phyloP scores from a whole-genome alignment of 2,329 filamentous ascomycete genomes.

The Arthrocladium fulminans region DNA sequence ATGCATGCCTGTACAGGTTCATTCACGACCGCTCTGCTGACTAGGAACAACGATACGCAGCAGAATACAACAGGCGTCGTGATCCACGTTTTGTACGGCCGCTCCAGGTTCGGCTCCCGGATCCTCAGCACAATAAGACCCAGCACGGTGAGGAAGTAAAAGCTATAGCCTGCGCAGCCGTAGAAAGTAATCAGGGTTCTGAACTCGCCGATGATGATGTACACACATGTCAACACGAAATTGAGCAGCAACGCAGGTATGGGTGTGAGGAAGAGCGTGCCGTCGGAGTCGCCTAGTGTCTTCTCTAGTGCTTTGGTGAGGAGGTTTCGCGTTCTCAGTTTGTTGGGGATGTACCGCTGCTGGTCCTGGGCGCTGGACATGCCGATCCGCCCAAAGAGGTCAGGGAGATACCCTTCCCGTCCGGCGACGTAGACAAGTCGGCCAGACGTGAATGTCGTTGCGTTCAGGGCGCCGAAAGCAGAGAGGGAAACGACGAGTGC shows the following conservation, averaged over 20 bases:
- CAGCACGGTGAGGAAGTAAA: constrained; percentile 92
- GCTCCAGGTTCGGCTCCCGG: constrained; percentile 73
- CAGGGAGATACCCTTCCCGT: constrained; percentile 87
- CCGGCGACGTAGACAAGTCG: constrained; percentile 88
- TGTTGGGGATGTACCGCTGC: constrained; percentile 25
- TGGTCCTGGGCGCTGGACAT: constrained; percentile 37
- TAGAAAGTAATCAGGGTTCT: constrained; percentile 90
- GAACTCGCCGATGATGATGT: constrained; percentile 84
- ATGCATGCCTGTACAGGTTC: constrained; percentile 83
- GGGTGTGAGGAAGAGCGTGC: constrained; percentile 85
- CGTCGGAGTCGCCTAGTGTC: constrained; percentile 66
- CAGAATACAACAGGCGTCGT: constrained; percentile 96
- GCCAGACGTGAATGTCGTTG: constrained; percentile 84
- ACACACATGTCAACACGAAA: constrained; percentile 59
- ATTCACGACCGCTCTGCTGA: constrained; percentile 80
- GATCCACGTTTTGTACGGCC: constrained; percentile 95
- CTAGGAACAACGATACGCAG: constrained; percentile 87
- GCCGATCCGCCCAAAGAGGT: constrained; percentile 74
- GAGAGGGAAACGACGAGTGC: constrained; percentile 83
- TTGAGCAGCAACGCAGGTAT: constrained; percentile 86
- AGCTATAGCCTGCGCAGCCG: constrained; percentile 91
- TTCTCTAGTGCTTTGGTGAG: constrained; percentile 50
- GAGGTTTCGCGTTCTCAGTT: constrained; percentile 43
- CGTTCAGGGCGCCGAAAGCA: constrained; percentile 91
- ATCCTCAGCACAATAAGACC: constrained; percentile 86